Conservation (phyloP, 805 yeast species). For the Lachancea meyersii region DNA sequence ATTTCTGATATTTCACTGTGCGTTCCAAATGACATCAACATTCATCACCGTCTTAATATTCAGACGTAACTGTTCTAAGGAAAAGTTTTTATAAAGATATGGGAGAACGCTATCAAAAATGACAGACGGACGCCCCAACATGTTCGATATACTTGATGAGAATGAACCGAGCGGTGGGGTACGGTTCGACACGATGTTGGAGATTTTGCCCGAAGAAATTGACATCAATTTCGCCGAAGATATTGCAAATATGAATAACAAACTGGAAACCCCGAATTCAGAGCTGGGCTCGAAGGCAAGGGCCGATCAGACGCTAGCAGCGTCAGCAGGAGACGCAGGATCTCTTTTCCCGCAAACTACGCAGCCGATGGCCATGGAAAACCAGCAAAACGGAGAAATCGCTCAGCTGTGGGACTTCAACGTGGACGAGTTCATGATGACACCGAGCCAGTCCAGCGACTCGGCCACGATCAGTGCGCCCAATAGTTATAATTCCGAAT, state of each 20-base stretch:
- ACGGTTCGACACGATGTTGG: constrained; percentile 32
- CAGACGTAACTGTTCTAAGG: not conserved
- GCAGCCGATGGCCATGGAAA: constrained; percentile 27
- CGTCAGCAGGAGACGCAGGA: not conserved
- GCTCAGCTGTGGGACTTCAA: constrained; percentile 37
- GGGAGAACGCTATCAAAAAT: not conserved
- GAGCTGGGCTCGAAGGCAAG: constrained; percentile 4
- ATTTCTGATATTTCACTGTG: not conserved
- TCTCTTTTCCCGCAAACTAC: constrained; percentile 4
- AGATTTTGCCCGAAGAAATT: constrained; percentile 31
- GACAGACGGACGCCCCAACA: constrained; percentile 7
- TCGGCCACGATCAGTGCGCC: constrained; percentile 35
- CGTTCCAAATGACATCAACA: constrained; percentile 5
- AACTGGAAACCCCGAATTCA: not conserved
- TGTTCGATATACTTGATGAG: constrained; percentile 9
- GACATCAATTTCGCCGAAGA: constrained; percentile 11
- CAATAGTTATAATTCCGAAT: constrained; percentile 28
- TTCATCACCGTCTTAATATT: not conserved
- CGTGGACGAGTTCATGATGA: constrained; percentile 34
- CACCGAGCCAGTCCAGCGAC: constrained; percentile 30
- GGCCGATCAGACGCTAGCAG: constrained; percentile 1
- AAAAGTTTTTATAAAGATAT: constrained; percentile 3
- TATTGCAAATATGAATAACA: not conserved
- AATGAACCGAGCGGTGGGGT: constrained; percentile 6
- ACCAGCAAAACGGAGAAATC: constrained; percentile 35